Evolutionary conservation across 2,329 filamentous ascomycete species (phyloP).

Genomic region (Periconia macrospinosa): DNA sequence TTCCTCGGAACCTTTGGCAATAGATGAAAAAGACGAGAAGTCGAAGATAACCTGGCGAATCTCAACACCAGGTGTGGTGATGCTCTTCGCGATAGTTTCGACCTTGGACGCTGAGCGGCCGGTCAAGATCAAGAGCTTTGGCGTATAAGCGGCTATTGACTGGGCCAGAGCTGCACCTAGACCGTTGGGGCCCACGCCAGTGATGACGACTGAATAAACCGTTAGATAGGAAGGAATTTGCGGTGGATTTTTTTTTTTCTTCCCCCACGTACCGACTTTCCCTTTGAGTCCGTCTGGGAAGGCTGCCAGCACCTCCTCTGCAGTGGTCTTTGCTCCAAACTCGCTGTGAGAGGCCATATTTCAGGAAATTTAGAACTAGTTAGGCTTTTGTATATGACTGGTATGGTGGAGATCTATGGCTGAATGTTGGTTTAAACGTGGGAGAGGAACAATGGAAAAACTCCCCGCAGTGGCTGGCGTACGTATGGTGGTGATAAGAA

Average conservation of each 20-base stretch:
- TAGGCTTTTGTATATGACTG: too few species aligned
- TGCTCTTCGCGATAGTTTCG: not conserved
- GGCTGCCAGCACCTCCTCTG: not conserved
- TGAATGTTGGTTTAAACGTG: too few species aligned
- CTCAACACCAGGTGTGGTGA: slow-evolving; percentile 1
- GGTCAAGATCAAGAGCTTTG: not conserved
- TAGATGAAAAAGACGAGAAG: not conserved
- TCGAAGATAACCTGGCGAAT: not conserved
- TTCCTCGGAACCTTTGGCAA: not conserved
- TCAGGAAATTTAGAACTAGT: not conserved
- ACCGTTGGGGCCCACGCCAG: slow-evolving; percentile 1
- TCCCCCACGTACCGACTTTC: too few species aligned
- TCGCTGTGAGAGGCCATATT: slow-evolving; percentile 2
- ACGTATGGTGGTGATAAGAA: too few species aligned
- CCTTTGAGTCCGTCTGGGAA: not conserved
- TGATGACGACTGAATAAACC: not conserved
- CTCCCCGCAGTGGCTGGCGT: too few species aligned
- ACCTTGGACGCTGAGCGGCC: not conserved
- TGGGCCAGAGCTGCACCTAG: not conserved
- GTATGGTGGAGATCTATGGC: too few species aligned
- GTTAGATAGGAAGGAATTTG: not conserved
- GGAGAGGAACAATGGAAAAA: too few species aligned
- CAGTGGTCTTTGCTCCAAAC: slow-evolving; percentile 1
- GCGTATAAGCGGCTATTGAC: not conserved
- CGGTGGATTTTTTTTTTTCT: too few species aligned